Conservation (phyloP, 768 basidiomycete species). For the Mycena floridula region DNA sequence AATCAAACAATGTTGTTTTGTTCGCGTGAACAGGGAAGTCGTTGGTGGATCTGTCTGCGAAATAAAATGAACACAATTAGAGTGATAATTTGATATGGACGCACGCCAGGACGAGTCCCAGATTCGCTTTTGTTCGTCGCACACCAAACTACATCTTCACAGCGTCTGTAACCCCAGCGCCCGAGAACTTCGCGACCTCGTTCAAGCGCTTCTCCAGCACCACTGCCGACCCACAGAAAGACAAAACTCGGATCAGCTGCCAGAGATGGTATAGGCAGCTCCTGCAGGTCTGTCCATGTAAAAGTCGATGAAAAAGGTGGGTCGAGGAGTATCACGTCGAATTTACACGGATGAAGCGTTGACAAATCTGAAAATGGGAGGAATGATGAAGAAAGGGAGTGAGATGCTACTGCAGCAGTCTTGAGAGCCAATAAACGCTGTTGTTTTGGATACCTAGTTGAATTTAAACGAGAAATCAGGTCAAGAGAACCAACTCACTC, state of each 20-base stretch:
- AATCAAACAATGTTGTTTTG: constrained; percentile 95
- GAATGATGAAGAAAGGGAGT: constrained; percentile 70
- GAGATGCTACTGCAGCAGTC: constrained; percentile 63
- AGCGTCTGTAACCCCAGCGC: constrained; percentile 91
- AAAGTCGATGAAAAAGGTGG: constrained; percentile 86
- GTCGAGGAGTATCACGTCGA: constrained; percentile 88
- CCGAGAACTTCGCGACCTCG: constrained; percentile 85
- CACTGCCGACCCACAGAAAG: constrained; percentile 94
- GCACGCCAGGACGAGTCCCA: constrained; percentile 71
- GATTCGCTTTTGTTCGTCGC: constrained; percentile 76
- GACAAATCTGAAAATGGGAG: constrained; percentile 55
- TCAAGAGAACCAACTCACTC: constrained; percentile 57
- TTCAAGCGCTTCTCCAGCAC: constrained; percentile 86
- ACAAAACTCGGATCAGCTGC: constrained; percentile 92
- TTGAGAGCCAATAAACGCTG: constrained; percentile 80
- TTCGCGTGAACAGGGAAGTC: constrained; percentile 78
- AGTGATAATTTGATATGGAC: constrained; percentile 19
- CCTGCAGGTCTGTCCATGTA: constrained; percentile 78
- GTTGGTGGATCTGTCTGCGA: constrained; percentile 78
- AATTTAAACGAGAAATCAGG: constrained; percentile 3
- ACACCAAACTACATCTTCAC: constrained; percentile 99
- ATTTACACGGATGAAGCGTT: constrained; percentile 59
- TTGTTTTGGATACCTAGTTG: constrained; percentile 85
- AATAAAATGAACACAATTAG: constrained; percentile 7
- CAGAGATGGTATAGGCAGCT: constrained; percentile 74